A percentile compares a stretch with the other conserved stretches of the same genome.
Evolutionary conservation across 2,329 filamentous ascomycete genomes (phyloP).

Genomic region (Xylaria sp.): DNA sequence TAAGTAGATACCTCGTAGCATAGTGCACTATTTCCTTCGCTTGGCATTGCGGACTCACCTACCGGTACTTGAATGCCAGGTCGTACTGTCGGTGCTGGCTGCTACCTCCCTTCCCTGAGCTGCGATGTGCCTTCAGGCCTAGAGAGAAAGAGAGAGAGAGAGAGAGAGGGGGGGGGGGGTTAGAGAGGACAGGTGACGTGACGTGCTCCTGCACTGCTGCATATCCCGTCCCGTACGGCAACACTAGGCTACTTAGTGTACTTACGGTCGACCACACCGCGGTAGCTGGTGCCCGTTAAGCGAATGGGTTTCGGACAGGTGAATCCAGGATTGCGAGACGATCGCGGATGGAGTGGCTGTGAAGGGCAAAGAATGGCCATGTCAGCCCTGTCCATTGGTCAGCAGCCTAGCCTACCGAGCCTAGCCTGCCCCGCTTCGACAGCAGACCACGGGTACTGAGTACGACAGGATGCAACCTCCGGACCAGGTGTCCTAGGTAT

Average conservation of each 20-base stretch:
- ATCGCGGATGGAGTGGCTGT: conserved; percentile 24
- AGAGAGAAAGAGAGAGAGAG: background rate
- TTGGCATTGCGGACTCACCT: background rate
- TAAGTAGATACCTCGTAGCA: no score
- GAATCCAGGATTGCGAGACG: conserved; percentile 23
- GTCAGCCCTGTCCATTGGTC: conserved; percentile 29
- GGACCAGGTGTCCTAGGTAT: background rate
- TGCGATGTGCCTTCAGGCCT: no score
- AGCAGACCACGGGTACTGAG: conserved; percentile 2
- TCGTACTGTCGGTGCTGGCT: no score
- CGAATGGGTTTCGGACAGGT: conserved; percentile 25
- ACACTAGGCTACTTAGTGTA: background rate
- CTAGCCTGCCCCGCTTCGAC: conserved; percentile 27
- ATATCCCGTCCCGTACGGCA: background rate
- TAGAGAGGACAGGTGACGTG: no score
- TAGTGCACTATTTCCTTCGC: background rate
- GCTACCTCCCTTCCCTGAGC: no score
- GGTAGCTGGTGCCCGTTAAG: conserved; percentile 19
- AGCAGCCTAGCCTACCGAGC: conserved; percentile 22
- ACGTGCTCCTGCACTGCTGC: background rate
- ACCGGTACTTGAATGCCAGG: no score
- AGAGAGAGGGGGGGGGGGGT: no score
- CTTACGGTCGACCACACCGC: background rate
- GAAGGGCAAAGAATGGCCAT: conserved; percentile 11
- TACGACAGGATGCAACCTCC: no score